Conservation (phyloP, 495 filamentous ascomycete species). For the Penicillium roqueforti region DNA sequence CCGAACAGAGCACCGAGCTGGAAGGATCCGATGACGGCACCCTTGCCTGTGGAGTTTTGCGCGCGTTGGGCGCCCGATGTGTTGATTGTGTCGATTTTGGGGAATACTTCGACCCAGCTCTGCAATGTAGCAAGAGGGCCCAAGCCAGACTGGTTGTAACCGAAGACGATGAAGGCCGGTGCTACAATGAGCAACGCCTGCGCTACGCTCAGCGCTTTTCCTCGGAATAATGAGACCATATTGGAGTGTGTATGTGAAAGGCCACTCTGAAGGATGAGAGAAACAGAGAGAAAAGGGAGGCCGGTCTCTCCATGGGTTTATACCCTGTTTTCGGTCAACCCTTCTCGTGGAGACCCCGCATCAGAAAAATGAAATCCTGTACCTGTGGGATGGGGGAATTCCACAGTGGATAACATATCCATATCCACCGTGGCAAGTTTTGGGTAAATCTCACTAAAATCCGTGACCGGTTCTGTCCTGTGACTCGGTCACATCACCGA, state of each 20-base stretch:
- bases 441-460: background rate
- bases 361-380: background rate
- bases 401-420: conserved; percentile 1
- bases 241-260: background rate
- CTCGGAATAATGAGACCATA: conserved; percentile 7
- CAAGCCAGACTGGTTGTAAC: conserved; percentile 31
- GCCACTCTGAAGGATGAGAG: background rate
- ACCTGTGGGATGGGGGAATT: background rate
- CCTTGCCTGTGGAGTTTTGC: conserved; percentile 32
- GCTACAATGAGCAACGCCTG: conserved; percentile 31
- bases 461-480: no score
- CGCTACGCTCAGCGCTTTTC: conserved; percentile 20
- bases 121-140: conserved; percentile 27
- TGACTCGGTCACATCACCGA: conserved; percentile 6
- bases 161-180: conserved; percentile 34
- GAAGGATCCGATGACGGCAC: conserved; percentile 39
- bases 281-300: background rate
- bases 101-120: conserved; percentile 29
- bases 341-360: conserved; percentile 11
- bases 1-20: conserved; percentile 42
- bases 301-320: background rate
- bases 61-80: conserved; percentile 18
- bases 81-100: conserved; percentile 32
- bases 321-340: background rate
- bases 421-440: background rate